Evolutionary conservation across 2,329 filamentous ascomycete genomes (phyloP), one percentile per base, ranked within the genome.

Genomic region (Phialocephala subalpina): DNA sequence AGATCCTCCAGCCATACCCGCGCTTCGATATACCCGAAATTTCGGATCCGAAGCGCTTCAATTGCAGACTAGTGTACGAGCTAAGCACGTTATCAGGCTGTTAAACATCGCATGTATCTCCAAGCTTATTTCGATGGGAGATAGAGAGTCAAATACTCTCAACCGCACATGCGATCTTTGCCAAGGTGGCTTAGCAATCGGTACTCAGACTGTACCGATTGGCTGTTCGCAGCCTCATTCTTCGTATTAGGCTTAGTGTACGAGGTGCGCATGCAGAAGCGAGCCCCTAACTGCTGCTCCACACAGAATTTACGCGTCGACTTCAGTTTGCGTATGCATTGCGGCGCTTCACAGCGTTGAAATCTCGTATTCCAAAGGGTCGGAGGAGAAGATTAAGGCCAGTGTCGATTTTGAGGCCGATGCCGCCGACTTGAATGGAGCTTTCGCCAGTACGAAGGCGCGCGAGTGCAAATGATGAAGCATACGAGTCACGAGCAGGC

Each of bases 231-330:
- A n/a, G 14, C 18, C 38, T 42, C 38, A n/a, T 16, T 14, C 4
- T 42, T 42, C 18, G 38, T n/a, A n/a, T n/a, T 42, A 42, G 38
- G 38, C 38, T 42, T 42, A 42, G 38, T 42, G 38, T 42, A 42
- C 38, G 38, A 42, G 38, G 38, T 42, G 12, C 38, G 38, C 38
- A 42, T 42, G 18, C 38, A 42, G 29, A 33, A 33, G 29, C 29
- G 29, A 33, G 38, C 38, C 18, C 38, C 38, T n/a, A 12, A 16
- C 12, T 42, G 38, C 38, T 16, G 38, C 38, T n/a, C n/a, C n/a
- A n/a, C n/a, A n/a, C n/a, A n/a, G n/a, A n/a, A n/a, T n/a, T n/a
- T n/a, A n/a, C n/a, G n/a, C n/a, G n/a, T n/a, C n/a, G n/a, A n/a
- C n/a, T n/a, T n/a, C n/a, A n/a, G n/a, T n/a, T 33, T 33, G 29